Evolutionary conservation across 2,329 filamentous ascomycete genomes (phyloP).

Genomic region (Pyrenophora seminiperda): DNA sequence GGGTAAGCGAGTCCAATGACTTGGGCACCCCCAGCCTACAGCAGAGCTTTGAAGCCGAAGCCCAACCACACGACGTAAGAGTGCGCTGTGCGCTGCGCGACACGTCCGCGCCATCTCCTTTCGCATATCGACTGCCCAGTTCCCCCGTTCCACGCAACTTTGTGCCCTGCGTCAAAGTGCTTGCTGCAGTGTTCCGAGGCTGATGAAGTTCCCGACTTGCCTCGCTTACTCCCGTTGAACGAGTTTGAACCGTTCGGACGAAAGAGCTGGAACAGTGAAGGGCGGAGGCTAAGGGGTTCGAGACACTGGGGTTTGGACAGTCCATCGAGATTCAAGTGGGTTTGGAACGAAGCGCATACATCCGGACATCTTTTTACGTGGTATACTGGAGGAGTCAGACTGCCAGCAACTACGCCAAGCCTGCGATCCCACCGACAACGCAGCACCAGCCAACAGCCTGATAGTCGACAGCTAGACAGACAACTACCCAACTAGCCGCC

Average conservation of each 20-base stretch:
- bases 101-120: slow-evolving; percentile 15
- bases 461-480: slow-evolving; percentile 11
- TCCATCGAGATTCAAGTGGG: neutral
- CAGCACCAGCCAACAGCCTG: slow-evolving; percentile 10
- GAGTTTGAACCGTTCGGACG: slow-evolving; percentile 7
- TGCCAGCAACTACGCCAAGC: slow-evolving; percentile 6
- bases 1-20: slow-evolving; percentile 34
- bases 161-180: slow-evolving; percentile 21
- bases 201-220: slow-evolving; percentile 11
- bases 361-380: slow-evolving; percentile 8
- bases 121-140: slow-evolving; percentile 10
- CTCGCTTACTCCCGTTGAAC: slow-evolving; percentile 18
- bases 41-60: slow-evolving; percentile 26
- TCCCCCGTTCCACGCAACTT: slow-evolving; percentile 4
- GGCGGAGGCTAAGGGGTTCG: slow-evolving; percentile 4
- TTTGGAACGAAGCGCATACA: slow-evolving; percentile 9
- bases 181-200: slow-evolving; percentile 20
- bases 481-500: slow-evolving; percentile 10
- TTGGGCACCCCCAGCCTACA: slow-evolving; percentile 29
- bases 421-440: slow-evolving; percentile 9
- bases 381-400: slow-evolving; percentile 10
- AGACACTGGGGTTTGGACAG: slow-evolving; percentile 1
- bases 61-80: slow-evolving; percentile 36
- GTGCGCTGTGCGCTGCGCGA: slow-evolving; percentile 25
- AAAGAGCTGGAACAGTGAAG: slow-evolving; percentile 6